Evolutionary conservation across 306 rosid species (phyloP), one percentile per base, ranked within the genome.

Genomic region (Echinosophora koreensis): DNA sequence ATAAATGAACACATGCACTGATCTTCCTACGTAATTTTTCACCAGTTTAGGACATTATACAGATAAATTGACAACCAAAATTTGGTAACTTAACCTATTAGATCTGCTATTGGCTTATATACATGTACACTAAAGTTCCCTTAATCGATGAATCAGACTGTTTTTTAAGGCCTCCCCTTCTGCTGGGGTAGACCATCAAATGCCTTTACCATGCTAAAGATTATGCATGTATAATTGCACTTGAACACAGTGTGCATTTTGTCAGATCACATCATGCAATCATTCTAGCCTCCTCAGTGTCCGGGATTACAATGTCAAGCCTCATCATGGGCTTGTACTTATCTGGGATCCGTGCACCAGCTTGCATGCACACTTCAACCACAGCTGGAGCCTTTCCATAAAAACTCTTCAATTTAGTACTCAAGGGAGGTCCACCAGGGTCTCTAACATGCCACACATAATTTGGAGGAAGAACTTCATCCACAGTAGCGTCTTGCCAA

Each of bases 301-400:
- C 96, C 1, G 98, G 98, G 77, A 92, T 86, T 47, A 95, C 94
- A 71, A 95, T 83, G 86, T 95, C 98, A 55, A 92, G 97, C 88
- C 98, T 92, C 98, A 95, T 89, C 97, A 95, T 88, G 75, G 97
- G 97, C 80, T 80, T 83, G 84, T 90, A 90, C 75, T 76, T 81
- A 38, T 57, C 66, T 5, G 98, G 96, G 35, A 90, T 79, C 65
- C 5, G 61, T 9, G 98, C 98, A 17, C 98, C 98, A 0, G 96
- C 98, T 84, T 89, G 98, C 86, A 84, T 79, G 84, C 98, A 95
- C 63, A 95, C 65, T 83, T 95, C 98, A 5, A 95, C 91, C 44
- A 92, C 96, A 0, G 97, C 98, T 0, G 97, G 96, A 77, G 93
- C 97, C 87, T 90, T 95, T 17, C 98, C 98, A 3, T 95, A 90